Evolutionary conservation across 306 rosid genomes (phyloP).

Genomic region (Canavalia gladiata): DNA sequence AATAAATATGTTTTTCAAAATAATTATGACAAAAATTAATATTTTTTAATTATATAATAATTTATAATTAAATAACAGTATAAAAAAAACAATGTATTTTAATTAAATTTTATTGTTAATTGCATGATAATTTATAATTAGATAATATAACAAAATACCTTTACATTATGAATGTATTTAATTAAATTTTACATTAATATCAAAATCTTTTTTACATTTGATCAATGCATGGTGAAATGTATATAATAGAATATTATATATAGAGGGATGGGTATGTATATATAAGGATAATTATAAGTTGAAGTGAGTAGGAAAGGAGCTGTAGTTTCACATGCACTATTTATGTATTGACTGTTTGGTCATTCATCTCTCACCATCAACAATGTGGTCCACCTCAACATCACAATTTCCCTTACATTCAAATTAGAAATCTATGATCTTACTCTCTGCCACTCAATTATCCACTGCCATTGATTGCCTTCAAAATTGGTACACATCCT

Average conservation of each 20-base stretch:
- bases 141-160: too few species aligned
- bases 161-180: too few species aligned
- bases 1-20: too few species aligned
- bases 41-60: too few species aligned
- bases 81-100: too few species aligned
- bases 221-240: constrained; percentile 30
- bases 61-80: too few species aligned
- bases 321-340: constrained; percentile 54
- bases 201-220: not conserved
- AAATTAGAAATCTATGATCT: constrained; percentile 55
- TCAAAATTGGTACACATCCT: constrained; percentile 63
- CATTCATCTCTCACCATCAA: constrained; percentile 54
- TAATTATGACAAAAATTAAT: too few species aligned
- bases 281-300: constrained; percentile 28
- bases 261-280: too few species aligned
- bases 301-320: constrained; percentile 39
- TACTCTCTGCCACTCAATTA: constrained; percentile 63
- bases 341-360: constrained; percentile 31
- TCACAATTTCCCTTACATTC: constrained; percentile 56
- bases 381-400: constrained; percentile 68
- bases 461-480: constrained; percentile 64
- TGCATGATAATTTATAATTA: too few species aligned
- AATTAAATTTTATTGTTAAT: too few species aligned
- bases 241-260: not conserved
- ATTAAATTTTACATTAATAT: not conserved